phyloP scores from a whole-genome alignment of 2,329 filamentous ascomycete genomes.

The Phialophora tarda region DNA sequence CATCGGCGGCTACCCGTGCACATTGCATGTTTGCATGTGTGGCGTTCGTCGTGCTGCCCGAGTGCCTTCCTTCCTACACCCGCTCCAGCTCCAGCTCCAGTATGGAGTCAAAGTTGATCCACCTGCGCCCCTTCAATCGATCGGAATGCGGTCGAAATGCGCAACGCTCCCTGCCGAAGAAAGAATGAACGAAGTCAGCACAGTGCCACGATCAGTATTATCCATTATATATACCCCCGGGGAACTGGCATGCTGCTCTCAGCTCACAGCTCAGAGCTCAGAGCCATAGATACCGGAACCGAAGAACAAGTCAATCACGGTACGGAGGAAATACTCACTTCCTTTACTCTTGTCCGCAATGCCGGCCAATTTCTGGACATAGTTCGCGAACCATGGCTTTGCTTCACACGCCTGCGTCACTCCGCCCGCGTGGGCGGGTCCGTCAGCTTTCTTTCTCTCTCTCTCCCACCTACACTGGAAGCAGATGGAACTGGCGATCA shows the following conservation, averaged over 20 bases:
- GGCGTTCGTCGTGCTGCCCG: too few species aligned
- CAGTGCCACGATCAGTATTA: neutral
- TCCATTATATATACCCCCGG: too few species aligned
- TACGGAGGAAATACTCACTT: conserved; percentile 16
- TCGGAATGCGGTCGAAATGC: conserved; percentile 31
- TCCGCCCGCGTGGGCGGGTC: too few species aligned
- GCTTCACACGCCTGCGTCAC: conserved; percentile 23
- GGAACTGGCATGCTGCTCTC: too few species aligned
- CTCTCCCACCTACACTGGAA: too few species aligned
- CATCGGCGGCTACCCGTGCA: neutral
- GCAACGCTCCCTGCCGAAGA: conserved; percentile 6
- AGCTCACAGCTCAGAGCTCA: neutral
- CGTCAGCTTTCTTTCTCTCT: too few species aligned
- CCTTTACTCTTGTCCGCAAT: conserved; percentile 26
- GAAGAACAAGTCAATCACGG: neutral
- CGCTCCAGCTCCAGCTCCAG: neutral
- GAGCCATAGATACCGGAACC: neutral
- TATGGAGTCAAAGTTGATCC: neutral
- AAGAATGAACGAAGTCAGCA: neutral
- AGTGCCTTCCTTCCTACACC: neutral
- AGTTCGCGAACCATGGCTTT: conserved; percentile 27
- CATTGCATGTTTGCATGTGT: too few species aligned
- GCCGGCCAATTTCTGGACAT: conserved; percentile 19
- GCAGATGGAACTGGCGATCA: too few species aligned
- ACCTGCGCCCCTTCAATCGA: too few species aligned